These are phyloP conservation scores for Lophiostoma macrostomum DNA, from an alignment of 495 filamentous ascomycete genomes.

Conservation along the genomic window DNA sequence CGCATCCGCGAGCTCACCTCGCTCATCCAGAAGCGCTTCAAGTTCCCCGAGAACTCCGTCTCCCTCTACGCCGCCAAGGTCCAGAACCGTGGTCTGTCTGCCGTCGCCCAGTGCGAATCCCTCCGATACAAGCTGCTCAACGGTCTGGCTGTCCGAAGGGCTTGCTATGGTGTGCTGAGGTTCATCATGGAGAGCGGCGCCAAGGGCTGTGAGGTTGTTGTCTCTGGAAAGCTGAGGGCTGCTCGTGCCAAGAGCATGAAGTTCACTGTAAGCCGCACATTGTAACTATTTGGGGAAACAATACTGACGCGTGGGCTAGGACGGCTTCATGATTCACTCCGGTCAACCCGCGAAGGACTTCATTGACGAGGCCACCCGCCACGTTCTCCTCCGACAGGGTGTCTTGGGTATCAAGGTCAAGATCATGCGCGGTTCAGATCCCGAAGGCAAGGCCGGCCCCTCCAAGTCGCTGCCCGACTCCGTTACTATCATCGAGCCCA, in stretches of 20 bases:
- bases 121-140: conserved; percentile 99
- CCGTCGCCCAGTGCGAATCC: conserved; percentile 99
- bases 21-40: conserved; percentile 99
- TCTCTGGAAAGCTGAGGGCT: conserved; percentile 96
- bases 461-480: conserved; percentile 95
- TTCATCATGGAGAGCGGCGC: conserved; percentile 99
- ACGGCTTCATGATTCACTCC: conserved; percentile 99
- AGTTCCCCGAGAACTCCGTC: conserved; percentile 99
- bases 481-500: conserved; percentile 99
- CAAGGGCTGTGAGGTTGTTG: conserved; percentile 99
- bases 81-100: conserved; percentile 98
- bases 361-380: conserved; percentile 95
- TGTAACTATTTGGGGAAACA: not conserved
- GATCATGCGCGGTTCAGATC: conserved; percentile 99
- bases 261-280: conserved; percentile 75
- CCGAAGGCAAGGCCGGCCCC: conserved; percentile 96
- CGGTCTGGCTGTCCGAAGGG: conserved; percentile 93
- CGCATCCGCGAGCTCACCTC: conserved; percentile 99
- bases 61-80: conserved; percentile 99
- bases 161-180: conserved; percentile 98
- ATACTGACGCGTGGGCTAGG: conserved; percentile 48
- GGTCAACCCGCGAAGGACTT: conserved; percentile 99
- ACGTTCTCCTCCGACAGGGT: conserved; percentile 99
- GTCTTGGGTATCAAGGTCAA: conserved; percentile 99
- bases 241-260: conserved; percentile 99